phyloP scores from a whole-genome alignment of 495 filamentous ascomycete genomes.

The Pseudoneurospora amorphoporcata region DNA sequence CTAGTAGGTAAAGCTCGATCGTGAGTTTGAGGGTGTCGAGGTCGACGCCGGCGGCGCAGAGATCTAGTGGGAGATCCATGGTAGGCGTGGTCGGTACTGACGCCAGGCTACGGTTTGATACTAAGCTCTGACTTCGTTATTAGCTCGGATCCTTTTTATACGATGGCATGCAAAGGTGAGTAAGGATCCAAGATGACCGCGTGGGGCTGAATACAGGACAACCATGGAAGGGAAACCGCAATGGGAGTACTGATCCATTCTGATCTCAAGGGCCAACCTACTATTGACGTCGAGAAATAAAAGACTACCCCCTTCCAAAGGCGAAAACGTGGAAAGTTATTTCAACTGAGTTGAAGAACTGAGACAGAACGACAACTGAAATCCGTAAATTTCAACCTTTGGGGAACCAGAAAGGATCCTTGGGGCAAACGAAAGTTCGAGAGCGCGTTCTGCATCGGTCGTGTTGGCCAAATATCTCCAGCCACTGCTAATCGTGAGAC shows the following conservation, averaged over 20 bases:
- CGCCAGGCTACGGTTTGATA: neutral
- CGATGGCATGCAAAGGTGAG: neutral
- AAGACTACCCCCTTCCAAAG: neutral
- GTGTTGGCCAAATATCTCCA: neutral
- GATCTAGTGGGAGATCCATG: neutral
- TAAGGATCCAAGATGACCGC: too few species aligned
- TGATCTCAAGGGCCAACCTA: too few species aligned
- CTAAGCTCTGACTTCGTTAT: neutral
- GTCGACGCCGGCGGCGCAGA: neutral
- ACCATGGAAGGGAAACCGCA: too few species aligned
- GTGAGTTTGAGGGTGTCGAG: neutral
- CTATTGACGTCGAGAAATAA: too few species aligned
- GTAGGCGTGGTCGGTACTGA: neutral
- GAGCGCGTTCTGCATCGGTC: neutral
- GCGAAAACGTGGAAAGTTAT: too few species aligned
- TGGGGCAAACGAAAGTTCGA: neutral
- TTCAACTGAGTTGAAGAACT: neutral
- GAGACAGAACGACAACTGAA: neutral
- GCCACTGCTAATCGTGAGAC: neutral
- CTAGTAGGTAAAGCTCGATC: conserved; percentile 25
- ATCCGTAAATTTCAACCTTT: too few species aligned
- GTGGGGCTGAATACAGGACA: too few species aligned
- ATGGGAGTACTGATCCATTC: too few species aligned
- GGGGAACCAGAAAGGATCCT: neutral
- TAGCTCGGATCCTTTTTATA: neutral